Percentiles rank a stretch among this genome's conserved stretches.
Evolutionary conservation across 2,329 filamentous ascomycete genomes (phyloP).

Genomic region (Pleomassaria siparia): DNA sequence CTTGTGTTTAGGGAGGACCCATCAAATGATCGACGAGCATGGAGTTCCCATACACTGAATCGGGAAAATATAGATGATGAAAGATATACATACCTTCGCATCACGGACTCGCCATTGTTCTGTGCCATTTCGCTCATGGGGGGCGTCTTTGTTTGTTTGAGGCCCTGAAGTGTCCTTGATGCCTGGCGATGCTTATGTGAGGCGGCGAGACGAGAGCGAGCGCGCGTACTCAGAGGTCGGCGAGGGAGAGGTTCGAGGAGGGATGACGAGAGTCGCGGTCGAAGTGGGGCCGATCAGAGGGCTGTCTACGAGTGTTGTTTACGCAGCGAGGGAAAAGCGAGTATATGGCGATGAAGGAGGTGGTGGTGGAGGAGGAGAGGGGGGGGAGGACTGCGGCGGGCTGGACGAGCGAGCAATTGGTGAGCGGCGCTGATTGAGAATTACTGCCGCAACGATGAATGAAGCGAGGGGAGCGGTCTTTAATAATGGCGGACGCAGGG

Average conservation of each 20-base stretch:
- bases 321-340: not conserved
- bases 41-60: slow-evolving; percentile 1
- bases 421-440: not conserved
- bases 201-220: too few species aligned
- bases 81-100: slow-evolving; percentile 62
- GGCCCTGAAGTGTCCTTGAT: not conserved
- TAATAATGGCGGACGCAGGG: not conserved
- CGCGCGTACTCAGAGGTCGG: too few species aligned
- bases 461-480: not conserved
- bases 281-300: not conserved
- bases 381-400: not conserved
- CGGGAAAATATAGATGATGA: slow-evolving; percentile 11
- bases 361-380: not conserved
- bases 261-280: not conserved
- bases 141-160: not conserved
- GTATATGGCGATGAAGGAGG: not conserved
- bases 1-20: not conserved
- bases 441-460: not conserved
- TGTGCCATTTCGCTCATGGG: slow-evolving; percentile 35
- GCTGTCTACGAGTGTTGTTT: not conserved
- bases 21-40: slow-evolving; percentile 1
- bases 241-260: too few species aligned
- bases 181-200: not conserved
- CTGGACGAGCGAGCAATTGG: not conserved
- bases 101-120: slow-evolving; percentile 55